Conservation (phyloP, 257 asterid genomes). For the Fraxinus americana region DNA sequence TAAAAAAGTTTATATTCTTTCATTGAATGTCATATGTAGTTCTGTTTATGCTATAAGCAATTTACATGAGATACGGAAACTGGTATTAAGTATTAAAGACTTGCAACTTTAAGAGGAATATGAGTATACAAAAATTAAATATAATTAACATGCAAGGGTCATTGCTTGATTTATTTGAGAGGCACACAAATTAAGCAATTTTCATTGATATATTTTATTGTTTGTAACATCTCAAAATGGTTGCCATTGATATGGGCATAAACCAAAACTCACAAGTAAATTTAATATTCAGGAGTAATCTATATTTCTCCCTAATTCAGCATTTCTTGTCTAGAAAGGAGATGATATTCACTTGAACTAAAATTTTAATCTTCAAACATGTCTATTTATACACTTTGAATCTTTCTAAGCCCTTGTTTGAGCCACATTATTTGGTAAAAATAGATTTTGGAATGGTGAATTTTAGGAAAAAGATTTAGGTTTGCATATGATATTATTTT, state of each 20-base stretch:
- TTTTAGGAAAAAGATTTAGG: too few relatives aligned
- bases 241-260: not conserved
- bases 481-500: too few relatives aligned
- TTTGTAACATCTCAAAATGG: not conserved
- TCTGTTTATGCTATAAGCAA: slow-evolving; percentile 2
- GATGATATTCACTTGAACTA: not conserved
- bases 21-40: not conserved
- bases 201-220: not conserved
- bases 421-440: too few relatives aligned
- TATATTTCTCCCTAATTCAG: not conserved
- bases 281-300: too few relatives aligned
- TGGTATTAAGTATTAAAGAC: not conserved
- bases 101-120: not conserved
- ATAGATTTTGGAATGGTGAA: too few relatives aligned
- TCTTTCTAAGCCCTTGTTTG: not conserved
- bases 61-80: not conserved
- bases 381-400: not conserved
- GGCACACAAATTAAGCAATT: not conserved
- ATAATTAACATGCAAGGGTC: not conserved
- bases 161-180: too few relatives aligned
- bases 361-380: not conserved
- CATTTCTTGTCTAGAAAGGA: not conserved
- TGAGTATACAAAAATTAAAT: not conserved
- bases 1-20: not conserved
- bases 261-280: not conserved